Percentiles rank a stretch among this genome's conserved stretches.
Evolutionary conservation across 2,329 filamentous ascomycete genomes (phyloP).

Genomic region (Metarhizium robertsii): DNA sequence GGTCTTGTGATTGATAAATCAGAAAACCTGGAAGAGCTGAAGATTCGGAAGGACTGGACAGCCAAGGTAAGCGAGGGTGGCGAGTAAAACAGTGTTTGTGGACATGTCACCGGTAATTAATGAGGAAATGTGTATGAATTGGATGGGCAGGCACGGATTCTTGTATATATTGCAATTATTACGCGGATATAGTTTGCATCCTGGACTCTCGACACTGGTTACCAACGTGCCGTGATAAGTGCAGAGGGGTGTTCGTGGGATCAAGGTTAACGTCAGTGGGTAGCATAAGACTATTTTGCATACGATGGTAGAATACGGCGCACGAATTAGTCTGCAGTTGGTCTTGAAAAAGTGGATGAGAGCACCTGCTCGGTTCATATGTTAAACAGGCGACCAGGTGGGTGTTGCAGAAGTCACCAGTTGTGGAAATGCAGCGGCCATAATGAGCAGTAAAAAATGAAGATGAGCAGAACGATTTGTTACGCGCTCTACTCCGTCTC

Average conservation of each 20-base stretch:
- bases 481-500: no score
- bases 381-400: no score
- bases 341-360: no score
- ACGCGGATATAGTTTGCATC: neutral
- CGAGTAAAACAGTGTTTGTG: constrained; percentile 12
- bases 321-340: neutral
- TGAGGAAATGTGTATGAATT: neutral
- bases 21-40: constrained; percentile 46
- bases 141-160: neutral
- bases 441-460: no score
- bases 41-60: constrained; percentile 53
- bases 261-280: no score
- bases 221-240: neutral
- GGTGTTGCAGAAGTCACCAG: no score
- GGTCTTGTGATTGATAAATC: constrained; percentile 67
- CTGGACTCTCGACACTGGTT: neutral
- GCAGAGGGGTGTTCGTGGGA: no score
- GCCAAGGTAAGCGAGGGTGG: constrained; percentile 43
- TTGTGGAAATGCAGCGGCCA: no score
- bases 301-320: neutral
- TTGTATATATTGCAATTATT: neutral
- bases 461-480: no score
- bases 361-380: no score
- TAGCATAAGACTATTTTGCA: neutral
- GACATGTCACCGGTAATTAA: neutral